Evolutionary conservation across 495 filamentous ascomycete species (phyloP).

Genomic region (Aspergillus hancockii): DNA sequence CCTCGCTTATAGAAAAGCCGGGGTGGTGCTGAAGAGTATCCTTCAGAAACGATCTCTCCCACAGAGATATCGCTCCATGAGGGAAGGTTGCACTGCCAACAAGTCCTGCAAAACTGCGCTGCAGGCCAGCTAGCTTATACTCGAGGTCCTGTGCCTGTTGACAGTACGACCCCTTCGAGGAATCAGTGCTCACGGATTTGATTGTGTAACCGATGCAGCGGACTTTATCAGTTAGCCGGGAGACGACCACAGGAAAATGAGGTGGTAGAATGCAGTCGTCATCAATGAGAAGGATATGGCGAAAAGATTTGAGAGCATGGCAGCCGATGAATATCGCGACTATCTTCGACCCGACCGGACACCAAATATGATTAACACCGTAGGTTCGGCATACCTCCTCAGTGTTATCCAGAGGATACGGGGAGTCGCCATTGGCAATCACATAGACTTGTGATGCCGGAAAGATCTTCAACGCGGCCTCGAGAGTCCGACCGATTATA

Average conservation of each 20-base stretch:
- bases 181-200: slow-evolving; percentile 37
- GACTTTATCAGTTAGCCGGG: slow-evolving; percentile 37
- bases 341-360: slow-evolving; percentile 44
- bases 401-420: slow-evolving; percentile 42
- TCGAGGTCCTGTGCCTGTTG: slow-evolving; percentile 51
- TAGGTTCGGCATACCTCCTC: slow-evolving; percentile 46
- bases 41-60: slow-evolving; percentile 42
- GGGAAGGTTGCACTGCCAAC: slow-evolving; percentile 46
- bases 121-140: slow-evolving; percentile 45
- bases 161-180: slow-evolving; percentile 35
- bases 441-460: slow-evolving; percentile 47
- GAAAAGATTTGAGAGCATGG: slow-evolving; percentile 40
- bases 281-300: slow-evolving; percentile 47
- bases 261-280: slow-evolving; percentile 48
- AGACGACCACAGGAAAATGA: slow-evolving; percentile 43
- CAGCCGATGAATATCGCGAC: slow-evolving; percentile 50
- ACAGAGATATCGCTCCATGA: slow-evolving; percentile 47
- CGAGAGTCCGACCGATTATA: slow-evolving; percentile 43
- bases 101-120: slow-evolving; percentile 39
- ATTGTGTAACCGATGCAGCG: slow-evolving; percentile 49
- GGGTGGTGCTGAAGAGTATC: slow-evolving; percentile 46
- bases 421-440: slow-evolving; percentile 45
- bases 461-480: slow-evolving; percentile 48
- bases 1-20: slow-evolving; percentile 45
- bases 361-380: slow-evolving; percentile 44